Percentiles rank a stretch among this genome's conserved stretches.
Conservation (phyloP, 805 yeast genomes). For the Candida piceae region DNA sequence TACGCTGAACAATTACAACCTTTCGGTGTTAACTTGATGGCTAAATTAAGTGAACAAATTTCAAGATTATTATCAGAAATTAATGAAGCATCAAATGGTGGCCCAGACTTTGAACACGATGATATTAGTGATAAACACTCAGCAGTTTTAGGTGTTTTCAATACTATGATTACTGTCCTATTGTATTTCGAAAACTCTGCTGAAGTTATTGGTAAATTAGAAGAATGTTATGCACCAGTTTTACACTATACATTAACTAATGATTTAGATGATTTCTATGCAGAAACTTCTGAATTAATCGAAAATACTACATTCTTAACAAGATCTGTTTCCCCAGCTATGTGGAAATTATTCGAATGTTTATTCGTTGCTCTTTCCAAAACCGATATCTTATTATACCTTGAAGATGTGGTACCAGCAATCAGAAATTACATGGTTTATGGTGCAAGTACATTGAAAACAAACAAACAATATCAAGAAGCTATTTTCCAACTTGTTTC, state of each 20-base stretch:
- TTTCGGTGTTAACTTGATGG: conserved; percentile 65
- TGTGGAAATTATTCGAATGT: conserved; percentile 68
- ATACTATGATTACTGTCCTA: conserved; percentile 83
- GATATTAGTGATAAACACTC: conserved; percentile 64
- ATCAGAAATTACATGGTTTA: conserved; percentile 68
- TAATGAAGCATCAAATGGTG: conserved; percentile 50
- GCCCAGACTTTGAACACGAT: conserved; percentile 43
- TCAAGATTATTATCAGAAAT: conserved; percentile 66
- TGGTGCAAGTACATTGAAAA: conserved; percentile 44
- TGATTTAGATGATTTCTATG: conserved; percentile 70
- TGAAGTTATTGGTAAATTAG: conserved; percentile 63
- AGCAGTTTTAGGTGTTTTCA: conserved; percentile 82
- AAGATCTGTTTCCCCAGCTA: conserved; percentile 55
- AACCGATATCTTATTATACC: conserved; percentile 55
- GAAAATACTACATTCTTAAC: conserved; percentile 67
- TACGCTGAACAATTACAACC: conserved; percentile 89
- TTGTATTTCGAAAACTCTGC: conserved; percentile 79
- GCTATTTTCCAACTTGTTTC: conserved; percentile 48
- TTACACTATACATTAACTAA: conserved; percentile 61
- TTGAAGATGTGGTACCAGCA: conserved; percentile 73
- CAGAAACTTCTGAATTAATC: conserved; percentile 77
- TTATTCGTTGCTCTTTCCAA: conserved; percentile 33
- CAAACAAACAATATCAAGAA: conserved; percentile 42
- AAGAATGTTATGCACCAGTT: conserved; percentile 70
- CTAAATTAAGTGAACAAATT: conserved; percentile 69